Percentiles rank a stretch among this genome's conserved stretches.
Conservation (phyloP, 495 filamentous ascomycete species). For the Aspergillus incahuasiensis region DNA sequence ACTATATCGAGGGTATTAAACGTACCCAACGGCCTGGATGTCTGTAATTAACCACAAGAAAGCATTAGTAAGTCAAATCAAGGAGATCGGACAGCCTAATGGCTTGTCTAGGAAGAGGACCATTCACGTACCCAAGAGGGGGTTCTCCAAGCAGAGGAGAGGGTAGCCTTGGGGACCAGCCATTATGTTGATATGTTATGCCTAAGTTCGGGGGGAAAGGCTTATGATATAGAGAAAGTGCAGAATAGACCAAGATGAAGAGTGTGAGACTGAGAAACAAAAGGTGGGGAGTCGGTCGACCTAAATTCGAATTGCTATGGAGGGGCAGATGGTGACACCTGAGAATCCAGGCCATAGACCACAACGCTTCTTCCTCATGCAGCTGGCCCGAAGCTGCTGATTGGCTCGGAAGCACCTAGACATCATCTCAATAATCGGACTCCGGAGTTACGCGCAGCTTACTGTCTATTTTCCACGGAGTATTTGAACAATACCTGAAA, state of each 20-base stretch:
- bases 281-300: constrained; percentile 19
- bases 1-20: neutral
- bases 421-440: constrained; percentile 1
- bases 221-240: neutral
- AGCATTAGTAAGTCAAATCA: constrained; percentile 6
- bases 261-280: constrained; percentile 1
- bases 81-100: neutral
- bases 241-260: constrained; percentile 7
- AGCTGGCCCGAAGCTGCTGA: neutral
- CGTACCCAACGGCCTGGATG: constrained; percentile 81
- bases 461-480: neutral
- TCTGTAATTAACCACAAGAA: constrained; percentile 49
- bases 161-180: constrained; percentile 68
- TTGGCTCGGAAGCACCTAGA: neutral
- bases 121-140: constrained; percentile 71
- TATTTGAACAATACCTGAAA: neutral
- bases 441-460: neutral
- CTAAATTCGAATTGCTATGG: no score
- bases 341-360: neutral
- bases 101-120: neutral
- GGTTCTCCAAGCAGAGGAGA: constrained; percentile 92
- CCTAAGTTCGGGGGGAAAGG: constrained; percentile 6
- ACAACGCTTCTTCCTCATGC: neutral
- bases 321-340: constrained; percentile 21
- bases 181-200: constrained; percentile 42